Evolutionary conservation across 495 filamentous ascomycete species (phyloP).

Genomic region (Penicillium lagena): DNA sequence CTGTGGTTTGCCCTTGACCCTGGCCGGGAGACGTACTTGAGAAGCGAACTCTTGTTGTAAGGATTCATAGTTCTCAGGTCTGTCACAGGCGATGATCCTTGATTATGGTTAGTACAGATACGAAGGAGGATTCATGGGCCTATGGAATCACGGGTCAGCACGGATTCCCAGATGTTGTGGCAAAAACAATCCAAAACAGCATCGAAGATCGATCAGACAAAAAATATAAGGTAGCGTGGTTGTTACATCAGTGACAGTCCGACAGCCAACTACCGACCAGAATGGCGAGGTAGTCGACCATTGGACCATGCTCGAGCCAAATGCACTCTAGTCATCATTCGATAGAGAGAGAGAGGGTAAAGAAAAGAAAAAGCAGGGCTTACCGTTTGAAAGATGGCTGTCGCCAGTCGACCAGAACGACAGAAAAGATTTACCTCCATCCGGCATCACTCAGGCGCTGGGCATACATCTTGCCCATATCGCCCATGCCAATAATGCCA

Average conservation of each 20-base stretch:
- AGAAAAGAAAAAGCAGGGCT: slow-evolving; percentile 14
- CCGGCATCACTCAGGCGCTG: slow-evolving; percentile 78
- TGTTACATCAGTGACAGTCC: slow-evolving; percentile 86
- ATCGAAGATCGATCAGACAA: slow-evolving; percentile 62
- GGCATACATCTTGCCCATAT: slow-evolving; percentile 99
- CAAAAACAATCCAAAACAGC: slow-evolving; percentile 2
- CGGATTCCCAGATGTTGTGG: too few species aligned
- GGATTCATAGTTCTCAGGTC: slow-evolving; percentile 71
- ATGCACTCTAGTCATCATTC: slow-evolving; percentile 99
- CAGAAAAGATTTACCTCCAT: slow-evolving; percentile 70
- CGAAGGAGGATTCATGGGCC: too few species aligned
- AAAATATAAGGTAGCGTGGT: slow-evolving; percentile 90
- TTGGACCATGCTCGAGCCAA: slow-evolving; percentile 93
- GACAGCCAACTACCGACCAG: slow-evolving; percentile 39
- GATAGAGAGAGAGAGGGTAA: slow-evolving; percentile 16
- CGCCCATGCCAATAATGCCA: slow-evolving; percentile 97
- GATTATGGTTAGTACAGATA: slow-evolving; percentile 17
- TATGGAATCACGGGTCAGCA: slow-evolving; percentile 9
- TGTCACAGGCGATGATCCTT: slow-evolving; percentile 94
- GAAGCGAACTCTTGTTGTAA: slow-evolving; percentile 71
- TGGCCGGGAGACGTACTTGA: slow-evolving; percentile 49
- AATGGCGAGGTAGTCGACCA: slow-evolving; percentile 35
- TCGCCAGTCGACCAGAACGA: slow-evolving; percentile 3
- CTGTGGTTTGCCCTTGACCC: slow-evolving; percentile 23
- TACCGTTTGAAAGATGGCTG: slow-evolving; percentile 19